Percentiles rank a stretch among this genome's conserved stretches.
Evolutionary conservation across 2,329 filamentous ascomycete species (phyloP).

Genomic region (Alternaria triticimaculans): DNA sequence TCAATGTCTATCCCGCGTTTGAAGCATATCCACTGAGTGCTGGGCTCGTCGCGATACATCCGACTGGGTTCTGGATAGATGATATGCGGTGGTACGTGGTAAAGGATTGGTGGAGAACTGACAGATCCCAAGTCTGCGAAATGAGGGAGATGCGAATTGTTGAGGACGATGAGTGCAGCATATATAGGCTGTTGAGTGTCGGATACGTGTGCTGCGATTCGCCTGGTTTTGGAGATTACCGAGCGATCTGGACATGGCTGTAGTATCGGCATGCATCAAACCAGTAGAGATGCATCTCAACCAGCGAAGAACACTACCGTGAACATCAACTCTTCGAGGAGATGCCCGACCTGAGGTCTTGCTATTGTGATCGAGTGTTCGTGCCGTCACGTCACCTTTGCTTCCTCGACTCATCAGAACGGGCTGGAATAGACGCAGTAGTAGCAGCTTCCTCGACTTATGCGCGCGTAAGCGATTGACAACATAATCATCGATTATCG

Average conservation of each 20-base stretch:
- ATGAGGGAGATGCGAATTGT: background rate
- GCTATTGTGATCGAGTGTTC: background rate
- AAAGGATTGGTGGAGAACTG: background rate
- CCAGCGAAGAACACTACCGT: background rate
- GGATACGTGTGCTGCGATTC: fast-evolving
- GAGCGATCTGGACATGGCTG: background rate
- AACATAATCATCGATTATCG: no score
- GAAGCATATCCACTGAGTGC: background rate
- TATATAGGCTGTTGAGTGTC: background rate
- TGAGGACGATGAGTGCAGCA: background rate
- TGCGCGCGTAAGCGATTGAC: no score
- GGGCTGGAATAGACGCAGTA: no score
- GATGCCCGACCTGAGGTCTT: background rate
- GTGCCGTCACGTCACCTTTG: background rate
- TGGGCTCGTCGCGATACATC: background rate
- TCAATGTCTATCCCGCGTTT: background rate
- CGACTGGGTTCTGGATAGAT: background rate
- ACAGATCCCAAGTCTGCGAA: background rate
- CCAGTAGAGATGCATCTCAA: background rate
- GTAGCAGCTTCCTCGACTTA: no score
- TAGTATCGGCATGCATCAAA: background rate
- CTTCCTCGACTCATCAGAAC: no score
- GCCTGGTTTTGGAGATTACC: background rate
- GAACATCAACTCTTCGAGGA: background rate
- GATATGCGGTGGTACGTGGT: background rate